Evolutionary conservation across 306 rosid genomes (phyloP).

Genomic region (Datisca glomerata): DNA sequence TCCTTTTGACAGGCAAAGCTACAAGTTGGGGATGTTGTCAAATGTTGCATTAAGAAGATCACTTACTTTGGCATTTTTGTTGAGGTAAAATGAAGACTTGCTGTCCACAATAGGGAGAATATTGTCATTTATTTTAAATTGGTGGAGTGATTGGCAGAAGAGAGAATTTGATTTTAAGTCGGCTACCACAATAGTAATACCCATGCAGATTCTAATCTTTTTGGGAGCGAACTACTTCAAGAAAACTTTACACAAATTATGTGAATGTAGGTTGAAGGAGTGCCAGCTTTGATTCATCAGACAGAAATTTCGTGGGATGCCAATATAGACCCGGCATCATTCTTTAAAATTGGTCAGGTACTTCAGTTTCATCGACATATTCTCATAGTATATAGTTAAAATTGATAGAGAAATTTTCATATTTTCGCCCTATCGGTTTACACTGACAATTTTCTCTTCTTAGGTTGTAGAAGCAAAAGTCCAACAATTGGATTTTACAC

Average conservation of each 20-base stretch:
- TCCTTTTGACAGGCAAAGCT: constrained; percentile 59
- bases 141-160: no score
- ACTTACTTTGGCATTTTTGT: constrained; percentile 90
- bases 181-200: no score
- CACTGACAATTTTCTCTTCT: neutral
- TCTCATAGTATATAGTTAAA: no score
- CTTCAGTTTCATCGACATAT: no score
- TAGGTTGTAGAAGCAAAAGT: constrained; percentile 86
- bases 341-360: constrained; percentile 94
- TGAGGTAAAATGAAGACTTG: constrained; percentile 47
- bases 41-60: constrained; percentile 68
- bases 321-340: constrained; percentile 56
- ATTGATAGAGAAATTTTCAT: no score
- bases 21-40: constrained; percentile 84
- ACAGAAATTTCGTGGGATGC: constrained; percentile 94
- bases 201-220: no score
- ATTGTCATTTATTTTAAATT: no score
- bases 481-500: constrained; percentile 61
- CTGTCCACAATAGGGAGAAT: no score
- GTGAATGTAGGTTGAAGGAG: constrained; percentile 63
- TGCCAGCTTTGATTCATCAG: constrained; percentile 85
- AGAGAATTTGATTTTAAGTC: no score
- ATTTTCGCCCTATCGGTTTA: neutral
- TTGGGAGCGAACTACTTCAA: neutral
- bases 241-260: no score